Conservation (phyloP, 2,329 filamentous ascomycete species). For the Nemania serpens region DNA sequence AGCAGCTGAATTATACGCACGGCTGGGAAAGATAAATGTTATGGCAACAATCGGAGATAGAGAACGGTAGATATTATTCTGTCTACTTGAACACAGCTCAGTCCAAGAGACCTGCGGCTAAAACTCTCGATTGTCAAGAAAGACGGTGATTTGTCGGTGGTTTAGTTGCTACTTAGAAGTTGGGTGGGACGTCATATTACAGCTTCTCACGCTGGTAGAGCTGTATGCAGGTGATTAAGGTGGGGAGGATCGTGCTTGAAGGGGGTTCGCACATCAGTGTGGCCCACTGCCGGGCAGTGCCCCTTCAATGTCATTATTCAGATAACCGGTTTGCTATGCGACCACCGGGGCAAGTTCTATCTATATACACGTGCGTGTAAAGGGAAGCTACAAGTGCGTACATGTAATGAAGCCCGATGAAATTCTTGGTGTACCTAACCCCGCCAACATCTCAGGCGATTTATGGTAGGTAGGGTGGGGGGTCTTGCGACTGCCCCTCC, state of each 20-base stretch:
- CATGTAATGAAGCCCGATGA: conserved; percentile 25
- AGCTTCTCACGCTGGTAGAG: conserved; percentile 20
- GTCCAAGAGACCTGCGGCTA: no score
- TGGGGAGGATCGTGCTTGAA: no score
- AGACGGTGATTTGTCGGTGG: no score
- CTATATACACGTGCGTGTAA: no score
- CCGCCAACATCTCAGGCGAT: conserved; percentile 21
- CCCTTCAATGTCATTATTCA: no score
- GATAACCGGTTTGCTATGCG: no score
- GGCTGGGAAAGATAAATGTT: neutral
- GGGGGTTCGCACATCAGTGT: no score
- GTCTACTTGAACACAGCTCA: no score
- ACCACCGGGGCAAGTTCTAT: no score
- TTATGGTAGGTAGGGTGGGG: conserved; percentile 13
- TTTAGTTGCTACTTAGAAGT: no score
- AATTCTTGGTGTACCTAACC: conserved; percentile 18
- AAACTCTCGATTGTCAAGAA: no score
- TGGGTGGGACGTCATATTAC: conserved; percentile 19
- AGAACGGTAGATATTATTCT: neutral
- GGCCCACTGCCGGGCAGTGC: no score
- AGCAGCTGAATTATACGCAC: neutral
- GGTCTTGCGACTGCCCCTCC: conserved; percentile 11
- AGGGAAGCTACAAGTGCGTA: neutral
- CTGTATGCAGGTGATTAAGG: conserved; percentile 13
- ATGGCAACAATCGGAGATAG: neutral